Base-by-base conservation (phyloP, 768 basidiomycete species). In the Tulasnella sp. region DNA sequence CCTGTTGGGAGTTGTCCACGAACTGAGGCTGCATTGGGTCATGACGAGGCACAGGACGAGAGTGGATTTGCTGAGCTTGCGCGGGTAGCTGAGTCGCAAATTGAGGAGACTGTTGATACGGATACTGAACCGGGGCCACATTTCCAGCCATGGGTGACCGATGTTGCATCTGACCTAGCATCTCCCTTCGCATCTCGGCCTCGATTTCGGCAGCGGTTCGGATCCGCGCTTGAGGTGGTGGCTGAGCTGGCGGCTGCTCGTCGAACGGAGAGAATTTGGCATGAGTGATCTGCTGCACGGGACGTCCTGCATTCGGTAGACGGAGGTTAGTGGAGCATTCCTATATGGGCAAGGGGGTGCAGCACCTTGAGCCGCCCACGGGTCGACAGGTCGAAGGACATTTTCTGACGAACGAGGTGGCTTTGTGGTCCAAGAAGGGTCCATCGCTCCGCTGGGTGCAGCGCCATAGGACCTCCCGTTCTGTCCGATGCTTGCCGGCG, bases 191-290 rank as follows among this genome's bases (percentile, higher is more conserved):
- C n/a, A 72, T 91, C 79, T 94, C 92, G 3, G 88, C 86, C 77
- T 94, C 92, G 73, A 94, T 89, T 75, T 94, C 92, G 75, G 91
- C 88, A 34, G 94, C 78, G 0, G 91, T 92, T 22, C 87, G 87
- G 11, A 84, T 82, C 40, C 83, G 83, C 5, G 77, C n/a, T 39
- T 72, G 64, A 39, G 74, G 37, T 32, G 62, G 34, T 35, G 32
- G 36, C 5, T 62, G 42, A 47, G 36, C 34, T 11, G 65, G 34
- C 2, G 68, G 39, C n/a, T 68, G 39, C n/a, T 66, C 70, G 16
- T 70, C 47, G n/a, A 69, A 70, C 5, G 73, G 70, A 32, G 69
- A 65, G 44, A 74, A 67, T 22, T 67, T 65, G 39, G 62, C 66
- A 34, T 41, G 39, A 12, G 68, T 67, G 11, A 52, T 9, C 26